A percentile compares a stretch with the other conserved stretches of the same genome.
Evolutionary conservation across 768 basidiomycete genomes (phyloP).

Genomic region (Kwoniella sp.): DNA sequence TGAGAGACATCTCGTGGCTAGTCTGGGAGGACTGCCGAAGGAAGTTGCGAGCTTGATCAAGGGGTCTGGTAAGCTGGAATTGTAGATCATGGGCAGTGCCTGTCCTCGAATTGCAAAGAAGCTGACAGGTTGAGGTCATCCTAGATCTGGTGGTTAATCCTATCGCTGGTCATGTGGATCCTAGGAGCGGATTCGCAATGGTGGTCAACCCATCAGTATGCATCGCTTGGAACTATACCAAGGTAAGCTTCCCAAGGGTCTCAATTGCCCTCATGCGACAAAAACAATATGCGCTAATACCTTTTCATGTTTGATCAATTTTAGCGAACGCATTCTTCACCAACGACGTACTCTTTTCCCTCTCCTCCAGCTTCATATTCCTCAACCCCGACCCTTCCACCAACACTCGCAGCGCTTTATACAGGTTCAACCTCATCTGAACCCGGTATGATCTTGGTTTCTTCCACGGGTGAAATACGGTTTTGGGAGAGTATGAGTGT

Average conservation of each 20-base stretch:
- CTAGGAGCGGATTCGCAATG: constrained; percentile 49
- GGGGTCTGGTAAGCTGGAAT: constrained; percentile 30
- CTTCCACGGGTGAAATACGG: constrained; percentile 69
- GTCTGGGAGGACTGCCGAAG: constrained; percentile 35
- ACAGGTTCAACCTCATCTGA: constrained; percentile 64
- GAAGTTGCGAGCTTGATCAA: constrained; percentile 41
- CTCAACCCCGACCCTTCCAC: constrained; percentile 33
- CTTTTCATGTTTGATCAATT: background rate
- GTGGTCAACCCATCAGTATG: constrained; percentile 41
- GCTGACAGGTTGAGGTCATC: background rate
- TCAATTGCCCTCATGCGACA: background rate
- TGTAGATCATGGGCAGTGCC: too few relatives aligned
- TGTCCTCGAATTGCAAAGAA: too few relatives aligned
- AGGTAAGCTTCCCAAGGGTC: constrained; percentile 26
- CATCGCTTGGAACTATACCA: constrained; percentile 54
- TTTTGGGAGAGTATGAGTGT: constrained; percentile 79
- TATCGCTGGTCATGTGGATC: constrained; percentile 41
- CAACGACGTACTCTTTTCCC: constrained; percentile 53
- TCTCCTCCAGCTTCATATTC: constrained; percentile 34
- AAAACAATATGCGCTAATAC: background rate
- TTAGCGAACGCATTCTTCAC: constrained; percentile 44
- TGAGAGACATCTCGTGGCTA: constrained; percentile 31
- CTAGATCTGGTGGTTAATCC: constrained; percentile 32
- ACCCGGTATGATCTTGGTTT: constrained; percentile 81
- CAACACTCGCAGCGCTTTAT: constrained; percentile 48